Percentiles rank a stretch among this genome's conserved stretches.
These are phyloP conservation scores for Ceratocystiopsis minuta DNA, from an alignment of 2,329 filamentous ascomycete species.

Conservation along the genomic window DNA sequence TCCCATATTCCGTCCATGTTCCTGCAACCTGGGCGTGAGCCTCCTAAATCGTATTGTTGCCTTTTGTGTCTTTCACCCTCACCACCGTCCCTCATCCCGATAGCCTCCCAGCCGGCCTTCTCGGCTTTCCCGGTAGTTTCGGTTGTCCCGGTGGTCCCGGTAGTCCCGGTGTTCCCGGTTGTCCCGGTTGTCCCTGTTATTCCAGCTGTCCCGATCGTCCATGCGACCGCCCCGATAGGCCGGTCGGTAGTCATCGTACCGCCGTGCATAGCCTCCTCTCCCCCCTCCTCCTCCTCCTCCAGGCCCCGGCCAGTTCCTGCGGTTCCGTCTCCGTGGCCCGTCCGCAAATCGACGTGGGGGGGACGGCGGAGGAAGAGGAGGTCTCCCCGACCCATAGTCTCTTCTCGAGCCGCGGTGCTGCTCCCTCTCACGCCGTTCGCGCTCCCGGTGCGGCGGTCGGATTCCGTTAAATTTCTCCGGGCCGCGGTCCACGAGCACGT, in stretches of 20 bases:
- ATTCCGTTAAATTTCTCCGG: conserved; percentile 51
- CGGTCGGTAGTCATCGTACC: conserved; percentile 6
- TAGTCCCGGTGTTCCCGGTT: not conserved
- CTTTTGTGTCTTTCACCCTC: not conserved
- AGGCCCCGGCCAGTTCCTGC: not conserved
- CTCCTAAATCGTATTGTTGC: not conserved
- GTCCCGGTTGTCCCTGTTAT: not conserved
- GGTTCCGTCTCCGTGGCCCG: conserved; percentile 12
- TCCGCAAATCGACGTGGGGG: not conserved
- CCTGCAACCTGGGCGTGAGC: too few species aligned
- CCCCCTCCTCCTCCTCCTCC: conserved; percentile 12
- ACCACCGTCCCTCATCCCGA: conserved; percentile 1
- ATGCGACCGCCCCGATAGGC: not conserved
- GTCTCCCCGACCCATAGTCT: too few species aligned
- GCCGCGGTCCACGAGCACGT: conserved; percentile 51
- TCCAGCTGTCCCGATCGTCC: not conserved
- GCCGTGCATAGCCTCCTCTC: conserved; percentile 1
- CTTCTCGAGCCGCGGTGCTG: not conserved
- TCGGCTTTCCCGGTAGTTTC: not conserved
- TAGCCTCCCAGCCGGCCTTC: conserved; percentile 4
- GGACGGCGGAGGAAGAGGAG: too few species aligned
- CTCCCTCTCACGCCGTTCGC: conserved; percentile 15
- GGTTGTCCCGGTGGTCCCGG: not conserved
- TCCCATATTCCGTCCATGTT: not conserved
- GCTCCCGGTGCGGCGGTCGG: conserved; percentile 37